phyloP scores from a whole-genome alignment of 2,329 filamentous ascomycete genomes.

The Sporothrix brunneoviolacea region DNA sequence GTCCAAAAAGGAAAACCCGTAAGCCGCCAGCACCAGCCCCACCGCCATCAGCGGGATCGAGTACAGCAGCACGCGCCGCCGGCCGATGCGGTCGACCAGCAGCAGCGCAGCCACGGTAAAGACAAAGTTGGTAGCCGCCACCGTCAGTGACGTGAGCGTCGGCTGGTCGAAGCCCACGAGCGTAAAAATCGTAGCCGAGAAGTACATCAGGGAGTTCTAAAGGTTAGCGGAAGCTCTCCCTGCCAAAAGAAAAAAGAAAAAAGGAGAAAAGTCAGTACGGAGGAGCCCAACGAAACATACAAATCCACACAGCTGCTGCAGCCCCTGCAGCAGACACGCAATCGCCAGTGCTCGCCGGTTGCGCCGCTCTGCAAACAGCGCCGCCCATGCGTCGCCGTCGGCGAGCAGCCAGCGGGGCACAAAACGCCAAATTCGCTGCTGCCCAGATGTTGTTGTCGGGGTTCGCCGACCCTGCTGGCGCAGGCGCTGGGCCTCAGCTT shows the following conservation, averaged over 20 bases:
- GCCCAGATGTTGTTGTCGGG: slow-evolving; percentile 10
- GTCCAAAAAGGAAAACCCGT: slow-evolving; percentile 63
- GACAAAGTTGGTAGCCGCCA: slow-evolving; percentile 76
- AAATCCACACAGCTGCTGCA: slow-evolving; percentile 86
- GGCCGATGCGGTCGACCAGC: slow-evolving; percentile 72
- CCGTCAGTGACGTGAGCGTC: slow-evolving; percentile 68
- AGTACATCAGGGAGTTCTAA: slow-evolving; percentile 90
- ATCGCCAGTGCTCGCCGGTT: slow-evolving; percentile 73
- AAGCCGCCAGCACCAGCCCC: slow-evolving; percentile 63
- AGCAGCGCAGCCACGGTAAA: slow-evolving; percentile 70
- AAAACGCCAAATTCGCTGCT: slow-evolving; percentile 24
- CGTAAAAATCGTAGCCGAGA: slow-evolving; percentile 74
- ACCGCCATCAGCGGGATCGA: slow-evolving; percentile 79
- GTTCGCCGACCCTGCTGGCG: not conserved
- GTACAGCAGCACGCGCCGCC: slow-evolving; percentile 71
- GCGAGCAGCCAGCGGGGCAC: slow-evolving; percentile 20
- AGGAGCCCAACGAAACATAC: slow-evolving; percentile 36
- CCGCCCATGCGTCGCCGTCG: slow-evolving; percentile 42
- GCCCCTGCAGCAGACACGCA: slow-evolving; percentile 76
- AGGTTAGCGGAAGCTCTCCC: too few relatives aligned
- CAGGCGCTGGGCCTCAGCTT: slow-evolving; percentile 48
- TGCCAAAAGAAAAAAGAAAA: not conserved
- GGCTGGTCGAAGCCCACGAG: slow-evolving; percentile 72
- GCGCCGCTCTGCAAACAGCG: slow-evolving; percentile 50
- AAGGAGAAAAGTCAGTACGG: not conserved